These are phyloP conservation scores for Exophiala sideris DNA, from an alignment of 2,329 filamentous ascomycete genomes.

Conservation along the genomic window DNA sequence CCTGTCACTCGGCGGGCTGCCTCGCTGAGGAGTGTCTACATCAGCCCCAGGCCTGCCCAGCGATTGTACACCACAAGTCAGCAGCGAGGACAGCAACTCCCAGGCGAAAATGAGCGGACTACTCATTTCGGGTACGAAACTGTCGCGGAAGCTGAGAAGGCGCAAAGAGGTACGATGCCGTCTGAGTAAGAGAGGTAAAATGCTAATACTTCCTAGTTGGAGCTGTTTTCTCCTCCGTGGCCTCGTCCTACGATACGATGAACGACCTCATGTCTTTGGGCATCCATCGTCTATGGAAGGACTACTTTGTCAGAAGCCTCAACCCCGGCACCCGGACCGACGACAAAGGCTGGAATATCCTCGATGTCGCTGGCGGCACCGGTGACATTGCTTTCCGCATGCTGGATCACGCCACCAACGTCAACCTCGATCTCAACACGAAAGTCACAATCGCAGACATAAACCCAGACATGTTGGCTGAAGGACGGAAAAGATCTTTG, in stretches of 20 bases:
- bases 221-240: slow-evolving; percentile 90
- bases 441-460: slow-evolving; percentile 93
- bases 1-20: neutral
- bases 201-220: slow-evolving; percentile 54
- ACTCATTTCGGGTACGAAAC: slow-evolving; percentile 93
- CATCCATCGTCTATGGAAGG: slow-evolving; percentile 95
- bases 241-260: slow-evolving; percentile 93
- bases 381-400: slow-evolving; percentile 97
- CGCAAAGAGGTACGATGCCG: slow-evolving; percentile 53
- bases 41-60: neutral
- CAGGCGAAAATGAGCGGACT: slow-evolving; percentile 51
- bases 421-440: slow-evolving; percentile 76
- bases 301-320: slow-evolving; percentile 88
- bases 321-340: slow-evolving; percentile 67
- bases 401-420: slow-evolving; percentile 77
- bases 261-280: slow-evolving; percentile 99
- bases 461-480: slow-evolving; percentile 89
- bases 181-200: neutral
- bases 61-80: slow-evolving; percentile 10
- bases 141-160: slow-evolving; percentile 75
- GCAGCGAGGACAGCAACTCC: slow-evolving; percentile 10
- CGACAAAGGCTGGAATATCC: slow-evolving; percentile 64
- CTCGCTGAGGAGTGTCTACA: slow-evolving; percentile 1
- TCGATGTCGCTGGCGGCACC: slow-evolving; percentile 95
- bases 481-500: slow-evolving; percentile 75